Evolutionary conservation across 331 rosid species (phyloP), one percentile per base, ranked within the genome.

Genomic region (Quercus tomentella): DNA sequence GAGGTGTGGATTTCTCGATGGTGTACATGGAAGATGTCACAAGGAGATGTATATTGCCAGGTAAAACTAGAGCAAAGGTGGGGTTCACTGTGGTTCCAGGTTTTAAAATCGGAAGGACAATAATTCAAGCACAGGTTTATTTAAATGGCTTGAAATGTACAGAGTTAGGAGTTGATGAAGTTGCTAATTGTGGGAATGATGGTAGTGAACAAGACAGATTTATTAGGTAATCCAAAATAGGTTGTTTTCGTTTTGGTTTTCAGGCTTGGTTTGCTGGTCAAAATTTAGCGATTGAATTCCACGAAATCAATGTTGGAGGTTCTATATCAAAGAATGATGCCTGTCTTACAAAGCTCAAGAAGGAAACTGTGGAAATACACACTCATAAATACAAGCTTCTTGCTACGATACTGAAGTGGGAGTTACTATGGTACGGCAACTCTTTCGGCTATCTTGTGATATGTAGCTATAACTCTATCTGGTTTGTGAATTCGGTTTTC

Each of bases 11-110:
- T 70, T 95, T 95, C 84, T 93, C 97, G 2, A 83, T 89, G 85
- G 86, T 95, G 30, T 93, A 86, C 82, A 95, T 95, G 99, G 98
- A 93, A 75, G 99, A 91, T 78, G 91, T 93, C 41, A 95, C 94
- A 2, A 93, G 82, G 82, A 79, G 88, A 78, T 79, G 80, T 57
- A 79, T 82, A 16, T 80, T 82, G 83, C 91, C 96, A 0, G 76
- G 86, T 85, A 91, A 84, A 79, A 88, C 87, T 45, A 84, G 92
- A 87, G 89, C 87, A 28, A 93, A 90, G 66, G 96, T 95, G 5
- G 94, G 92, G 52, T 95, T 93, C 85, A 93, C 97, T 1, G 99
- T 93, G 81, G 82, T 91, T 85, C 99, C 99, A 2, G 99, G 99
- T 52, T 95, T 95, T 76, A 95, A 85, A 85, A 81, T 91, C 14